Base-by-base conservation (phyloP, 208 protist species). In the Leishmania braziliensis region DNA sequence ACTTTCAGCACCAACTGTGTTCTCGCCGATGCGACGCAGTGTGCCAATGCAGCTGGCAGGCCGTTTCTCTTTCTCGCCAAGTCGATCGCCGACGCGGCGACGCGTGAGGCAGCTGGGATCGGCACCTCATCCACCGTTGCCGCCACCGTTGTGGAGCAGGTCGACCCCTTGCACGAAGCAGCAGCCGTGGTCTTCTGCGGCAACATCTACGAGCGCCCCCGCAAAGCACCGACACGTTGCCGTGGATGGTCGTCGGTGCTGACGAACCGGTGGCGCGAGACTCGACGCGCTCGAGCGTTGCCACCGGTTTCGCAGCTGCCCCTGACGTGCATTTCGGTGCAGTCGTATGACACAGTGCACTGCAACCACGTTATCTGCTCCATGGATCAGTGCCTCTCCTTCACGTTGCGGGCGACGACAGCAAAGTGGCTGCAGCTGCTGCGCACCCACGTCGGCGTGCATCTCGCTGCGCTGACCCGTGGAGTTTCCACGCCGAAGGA, bases 241-340 rank as follows among this genome's bases (percentile, higher is more conserved):
- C 95, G 95, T 56, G 95, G 95, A 48, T 98, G 93, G 92, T 86
- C 79, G 9, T 90, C 93, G 39, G 12, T 88, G 54, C 82, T 98
- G 71, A 96, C 95, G n/a, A 65, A 53, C 48, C 86, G 90, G 18
- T 98, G 95, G 93, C 89, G 95, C 9, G 77, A 91, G 56, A 98
- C 95, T 6, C 87, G 88, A 46, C 78, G 75, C 20, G 92, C 93
- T 9, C 87, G 91, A 0, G 85, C 50, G 48, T 84, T 98, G 54
- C 95, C 95, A 18, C 92, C 95, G 0, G 87, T 91, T 3, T 72
- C 89, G 63, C 93, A 98, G 84, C 84, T 98, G n/a, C 91, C 92
- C 3, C 80, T 87, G 0, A 79, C 85, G 16, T 86, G 81, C 65
- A 90, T 98, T 43, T 6, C 80, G 0, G 46, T 96, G 18, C 86